Conservation (phyloP, 306 rosid species). For the Purshia tridentata region DNA sequence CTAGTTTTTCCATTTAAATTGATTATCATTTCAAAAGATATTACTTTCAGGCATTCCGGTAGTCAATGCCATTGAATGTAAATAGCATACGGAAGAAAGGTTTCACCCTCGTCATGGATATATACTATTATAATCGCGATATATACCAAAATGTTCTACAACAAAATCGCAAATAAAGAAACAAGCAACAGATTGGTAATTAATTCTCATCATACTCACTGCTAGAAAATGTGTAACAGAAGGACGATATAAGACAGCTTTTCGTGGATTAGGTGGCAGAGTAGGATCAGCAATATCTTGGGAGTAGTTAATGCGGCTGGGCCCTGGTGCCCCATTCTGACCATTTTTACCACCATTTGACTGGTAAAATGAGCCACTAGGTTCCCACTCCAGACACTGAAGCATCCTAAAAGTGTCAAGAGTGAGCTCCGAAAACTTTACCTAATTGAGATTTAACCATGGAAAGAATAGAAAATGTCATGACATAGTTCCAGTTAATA, state of each 20-base stretch:
- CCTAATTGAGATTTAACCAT: constrained; percentile 47
- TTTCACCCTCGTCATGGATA: not conserved
- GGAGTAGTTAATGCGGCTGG: constrained; percentile 58
- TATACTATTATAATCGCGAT: not conserved
- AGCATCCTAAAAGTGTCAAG: constrained; percentile 96
- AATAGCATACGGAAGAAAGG: not conserved
- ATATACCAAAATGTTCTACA: not conserved
- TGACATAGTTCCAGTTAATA: constrained; percentile 13
- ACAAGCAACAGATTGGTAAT: not conserved
- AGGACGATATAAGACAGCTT: constrained; percentile 81
- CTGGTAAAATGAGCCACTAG: constrained; percentile 86
- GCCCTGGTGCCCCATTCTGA: constrained; percentile 64
- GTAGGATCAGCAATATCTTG: constrained; percentile 93
- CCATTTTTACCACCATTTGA: constrained; percentile 49
- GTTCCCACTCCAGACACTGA: constrained; percentile 98
- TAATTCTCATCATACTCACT: constrained; percentile 51
- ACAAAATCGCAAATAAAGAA: not conserved
- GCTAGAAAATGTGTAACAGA: constrained; percentile 84
- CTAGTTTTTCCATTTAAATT: not conserved
- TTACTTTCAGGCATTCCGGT: not conserved
- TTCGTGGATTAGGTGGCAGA: constrained; percentile 84
- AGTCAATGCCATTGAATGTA: not conserved
- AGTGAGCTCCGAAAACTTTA: constrained; percentile 86
- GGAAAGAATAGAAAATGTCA: constrained; percentile 25
- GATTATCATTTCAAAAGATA: not conserved